Evolutionary conservation across 2,329 filamentous ascomycete species (phyloP).

Genomic region (Diaporthe sp.): DNA sequence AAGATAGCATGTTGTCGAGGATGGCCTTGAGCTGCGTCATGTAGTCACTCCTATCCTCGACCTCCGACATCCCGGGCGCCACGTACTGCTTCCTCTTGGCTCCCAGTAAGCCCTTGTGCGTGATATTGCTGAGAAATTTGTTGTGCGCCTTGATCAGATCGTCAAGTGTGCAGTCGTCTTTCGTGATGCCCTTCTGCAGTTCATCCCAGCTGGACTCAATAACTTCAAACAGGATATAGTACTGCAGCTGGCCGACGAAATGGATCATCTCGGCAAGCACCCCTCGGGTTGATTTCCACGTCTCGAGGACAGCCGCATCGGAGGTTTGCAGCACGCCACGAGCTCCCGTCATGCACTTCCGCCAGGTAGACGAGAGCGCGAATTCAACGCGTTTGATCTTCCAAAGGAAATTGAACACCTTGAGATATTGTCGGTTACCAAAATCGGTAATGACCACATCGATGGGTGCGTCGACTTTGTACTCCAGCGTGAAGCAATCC

Average conservation of each 20-base stretch:
- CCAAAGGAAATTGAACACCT: conserved; percentile 99
- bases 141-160: conserved; percentile 94
- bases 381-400: conserved; percentile 98
- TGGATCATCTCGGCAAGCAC: conserved; percentile 98
- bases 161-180: conserved; percentile 90
- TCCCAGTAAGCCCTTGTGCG: conserved; percentile 92
- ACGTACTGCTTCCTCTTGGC: conserved; percentile 64
- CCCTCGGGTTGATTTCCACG: conserved; percentile 92
- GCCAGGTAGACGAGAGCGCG: conserved; percentile 89
- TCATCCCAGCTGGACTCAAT: conserved; percentile 97
- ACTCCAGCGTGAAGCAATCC: conserved; percentile 99
- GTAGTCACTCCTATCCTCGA: conserved; percentile 80
- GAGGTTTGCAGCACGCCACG: conserved; percentile 87
- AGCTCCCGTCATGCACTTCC: conserved; percentile 93
- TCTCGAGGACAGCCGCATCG: conserved; percentile 73
- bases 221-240: conserved; percentile 98
- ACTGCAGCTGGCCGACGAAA: conserved; percentile 95
- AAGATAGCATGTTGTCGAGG: conserved; percentile 91
- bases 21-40: conserved; percentile 92
- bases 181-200: conserved; percentile 83
- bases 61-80: conserved; percentile 49
- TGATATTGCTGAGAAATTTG: conserved; percentile 91
- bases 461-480: conserved; percentile 96
- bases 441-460: conserved; percentile 98
- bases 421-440: conserved; percentile 95